Evolutionary conservation across 1,139 yeast species (phyloP).

Genomic region (Protomyces lactucae-debilis): DNA sequence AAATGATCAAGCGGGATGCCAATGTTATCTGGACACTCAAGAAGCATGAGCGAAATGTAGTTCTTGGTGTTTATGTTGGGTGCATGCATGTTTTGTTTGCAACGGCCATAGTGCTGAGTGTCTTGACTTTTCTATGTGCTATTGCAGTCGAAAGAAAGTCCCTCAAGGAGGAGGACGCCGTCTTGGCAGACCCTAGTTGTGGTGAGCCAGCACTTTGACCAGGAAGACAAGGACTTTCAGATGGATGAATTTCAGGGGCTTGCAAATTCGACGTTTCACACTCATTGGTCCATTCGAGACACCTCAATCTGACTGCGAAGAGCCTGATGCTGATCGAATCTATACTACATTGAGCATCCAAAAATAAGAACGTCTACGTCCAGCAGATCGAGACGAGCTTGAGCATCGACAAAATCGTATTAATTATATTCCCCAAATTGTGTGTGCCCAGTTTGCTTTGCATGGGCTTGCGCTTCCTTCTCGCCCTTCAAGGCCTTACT

Average conservation of each 20-base stretch:
- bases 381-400: too few relatives aligned
- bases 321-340: too few relatives aligned
- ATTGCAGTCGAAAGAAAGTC: not conserved
- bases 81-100: conserved; percentile 14
- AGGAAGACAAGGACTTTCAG: too few relatives aligned
- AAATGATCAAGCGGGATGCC: conserved; percentile 9
- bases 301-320: too few relatives aligned
- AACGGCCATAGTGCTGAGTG: not conserved
- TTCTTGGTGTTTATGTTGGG: conserved; percentile 5
- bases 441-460: conserved; percentile 57
- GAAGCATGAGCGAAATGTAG: not conserved
- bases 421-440: conserved; percentile 53
- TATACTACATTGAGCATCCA: too few relatives aligned
- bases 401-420: too few relatives aligned
- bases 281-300: too few relatives aligned
- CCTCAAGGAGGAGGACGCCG: not conserved
- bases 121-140: not conserved
- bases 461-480: conserved; percentile 63
- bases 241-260: too few relatives aligned
- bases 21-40: conserved; percentile 6
- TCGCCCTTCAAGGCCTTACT: conserved; percentile 56
- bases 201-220: too few relatives aligned
- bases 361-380: too few relatives aligned
- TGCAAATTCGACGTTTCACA: too few relatives aligned
- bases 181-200: not conserved